phyloP scores from a whole-genome alignment of 331 rosid genomes.

The Ulmus americana region DNA sequence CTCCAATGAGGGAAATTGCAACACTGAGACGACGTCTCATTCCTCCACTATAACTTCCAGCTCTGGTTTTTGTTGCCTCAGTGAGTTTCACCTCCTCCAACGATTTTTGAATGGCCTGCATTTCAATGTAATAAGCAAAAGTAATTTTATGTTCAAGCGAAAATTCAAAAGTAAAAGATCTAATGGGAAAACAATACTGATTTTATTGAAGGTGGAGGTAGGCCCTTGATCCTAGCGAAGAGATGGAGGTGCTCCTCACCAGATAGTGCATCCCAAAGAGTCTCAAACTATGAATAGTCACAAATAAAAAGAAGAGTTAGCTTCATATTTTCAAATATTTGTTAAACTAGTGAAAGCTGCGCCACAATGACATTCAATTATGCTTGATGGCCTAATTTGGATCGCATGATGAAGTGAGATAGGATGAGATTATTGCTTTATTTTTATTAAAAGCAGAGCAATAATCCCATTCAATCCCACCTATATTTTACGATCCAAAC shows the following conservation, averaged over 20 bases:
- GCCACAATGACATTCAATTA: background rate
- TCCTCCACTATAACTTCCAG: conserved; percentile 88
- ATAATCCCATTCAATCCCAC: no score
- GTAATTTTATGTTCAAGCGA: background rate
- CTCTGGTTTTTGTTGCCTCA: conserved; percentile 60
- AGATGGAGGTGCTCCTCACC: conserved; percentile 82
- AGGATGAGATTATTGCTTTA: no score
- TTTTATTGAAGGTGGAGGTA: conserved; percentile 50
- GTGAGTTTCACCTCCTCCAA: conserved; percentile 64
- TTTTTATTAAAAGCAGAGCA: no score
- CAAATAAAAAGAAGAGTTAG: conserved; percentile 16
- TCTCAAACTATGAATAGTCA: conserved; percentile 55
- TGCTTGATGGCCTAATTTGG: no score
- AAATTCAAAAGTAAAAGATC: background rate
- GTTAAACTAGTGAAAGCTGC: no score
- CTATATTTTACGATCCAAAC: no score
- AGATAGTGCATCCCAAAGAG: conserved; percentile 76
- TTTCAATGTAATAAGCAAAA: conserved; percentile 8
- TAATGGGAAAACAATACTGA: conserved; percentile 36
- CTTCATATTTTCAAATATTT: background rate
- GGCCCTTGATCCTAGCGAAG: conserved; percentile 80
- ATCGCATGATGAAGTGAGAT: no score
- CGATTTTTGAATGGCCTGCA: conserved; percentile 47
- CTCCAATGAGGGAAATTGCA: conserved; percentile 77
- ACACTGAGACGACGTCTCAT: conserved; percentile 88